Evolutionary conservation across 805 yeast genomes (phyloP), one percentile per base, ranked within the genome.

Genomic region (Wickerhamiella domercqiae): DNA sequence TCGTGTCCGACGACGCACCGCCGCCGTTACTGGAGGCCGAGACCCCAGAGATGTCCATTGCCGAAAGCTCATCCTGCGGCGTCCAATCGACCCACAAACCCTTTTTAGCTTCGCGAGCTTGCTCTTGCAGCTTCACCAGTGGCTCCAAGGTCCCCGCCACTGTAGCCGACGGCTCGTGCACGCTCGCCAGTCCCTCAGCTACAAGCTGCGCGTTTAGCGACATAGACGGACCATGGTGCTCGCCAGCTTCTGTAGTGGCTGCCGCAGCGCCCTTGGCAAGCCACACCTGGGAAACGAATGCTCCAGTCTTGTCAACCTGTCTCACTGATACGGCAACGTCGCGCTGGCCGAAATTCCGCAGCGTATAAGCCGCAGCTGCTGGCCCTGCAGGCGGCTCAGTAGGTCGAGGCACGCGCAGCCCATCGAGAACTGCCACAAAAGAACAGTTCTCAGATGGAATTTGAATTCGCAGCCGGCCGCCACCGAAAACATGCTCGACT

Each of bases 281-380:
- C 51, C 61, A 78, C 36, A 80, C 49, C 49, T 74, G 71, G 34
- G 93, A 90, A 50, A 80, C 71, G 51, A 83, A 83, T 0, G 79
- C 81, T 40, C 94, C 94, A 39, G 75, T 64, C 51, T 74, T 78
- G 54, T 83, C 94, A 37, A 70, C 69, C 40, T 70, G 75, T 46
- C 70, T 70, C 16, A 82, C 68, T 38, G 76, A 77, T 45, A 82
- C 61, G 45, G 70, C 73, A 31, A 82, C 80, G 43, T 75, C 81
- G 52, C 83, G 70, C 60, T 82, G 94, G 54, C 72, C 62, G 36
- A 69, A 64, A 42, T 68, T 68, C 43, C 65, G 67, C 48, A 62
- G 64, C 42, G 74, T 66, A 50, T 61, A 73, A 28, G 63, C 68
- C 21, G 71, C 50, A 2, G 81, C 81, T 32, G 38, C 67, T 16